Evolutionary conservation across 2,329 filamentous ascomycete genomes (phyloP), one percentile per base, ranked within the genome.

Genomic region (Colletotrichum navitas): DNA sequence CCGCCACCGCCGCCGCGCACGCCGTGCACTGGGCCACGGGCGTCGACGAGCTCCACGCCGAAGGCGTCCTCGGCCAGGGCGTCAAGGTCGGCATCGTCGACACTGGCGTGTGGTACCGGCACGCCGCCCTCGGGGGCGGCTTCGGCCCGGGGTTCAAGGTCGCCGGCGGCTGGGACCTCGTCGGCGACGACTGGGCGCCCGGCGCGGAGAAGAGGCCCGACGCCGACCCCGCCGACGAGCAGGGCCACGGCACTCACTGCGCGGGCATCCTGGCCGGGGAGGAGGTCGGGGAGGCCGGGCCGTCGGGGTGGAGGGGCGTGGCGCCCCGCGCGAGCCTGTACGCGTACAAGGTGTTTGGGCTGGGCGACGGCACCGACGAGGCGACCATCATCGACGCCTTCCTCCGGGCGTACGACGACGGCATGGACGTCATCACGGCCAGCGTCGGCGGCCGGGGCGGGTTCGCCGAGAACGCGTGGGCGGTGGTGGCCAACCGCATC

Each of bases 91-190:
- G 60, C 26, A 58, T 76, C 12, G 65, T 76, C 10, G 75, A 76
- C 58, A 68, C 71, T 1, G 75, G 75, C 6, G 63, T 76, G 21
- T 63, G 62, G 52, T 75, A 76, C 24, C 63, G 55, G 1, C 74
- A 76, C 43, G 21, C 63, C 34, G 68, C 67, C 6, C 81, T 86
- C 10, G 85, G 85, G n/a, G 84, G 84, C 8, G 83, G 85, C 49
- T 86, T 85, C 74, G 85, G 85, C 1, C 74, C 77, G 16, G 84
- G 83, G 0, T 86, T 80, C 74, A 80, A 85, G 29, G 81, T 87
- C 11, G 78, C 79, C 5, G 79, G 79, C 60, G 85, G 85, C 1
- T 80, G 79, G 56, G 85, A 86, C 60, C 78, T 86, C 63, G 80
- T 84, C 5, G 84, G 83, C 11, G 82, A 85, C 68, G 51, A 47